Percentiles rank a stretch among this genome's conserved stretches.
Conservation (phyloP, 2,329 filamentous ascomycete species). For the Aspergillus cejpii region DNA sequence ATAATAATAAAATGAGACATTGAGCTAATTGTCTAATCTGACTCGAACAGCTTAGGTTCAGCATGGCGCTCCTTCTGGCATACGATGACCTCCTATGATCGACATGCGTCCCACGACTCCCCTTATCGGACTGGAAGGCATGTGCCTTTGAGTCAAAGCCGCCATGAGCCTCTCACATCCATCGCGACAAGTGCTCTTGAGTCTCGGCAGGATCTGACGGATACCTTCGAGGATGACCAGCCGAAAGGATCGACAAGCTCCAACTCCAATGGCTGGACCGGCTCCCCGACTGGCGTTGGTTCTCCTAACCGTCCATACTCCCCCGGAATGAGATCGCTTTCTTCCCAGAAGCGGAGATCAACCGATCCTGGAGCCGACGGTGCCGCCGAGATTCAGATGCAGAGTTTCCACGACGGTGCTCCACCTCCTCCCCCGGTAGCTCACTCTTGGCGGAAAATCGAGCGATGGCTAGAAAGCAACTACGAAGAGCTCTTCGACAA, state of each 20-base stretch:
- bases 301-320: constrained; percentile 71
- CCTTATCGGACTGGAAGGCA: constrained; percentile 87
- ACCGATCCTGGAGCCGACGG: constrained; percentile 62
- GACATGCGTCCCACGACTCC: constrained; percentile 86
- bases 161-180: constrained; percentile 75
- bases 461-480: constrained; percentile 87
- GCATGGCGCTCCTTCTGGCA: constrained; percentile 93
- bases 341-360: constrained; percentile 55
- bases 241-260: constrained; percentile 50
- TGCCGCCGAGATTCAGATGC: constrained; percentile 86
- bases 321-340: constrained; percentile 76
- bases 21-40: constrained; percentile 1
- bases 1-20: neutral
- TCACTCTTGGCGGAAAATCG: constrained; percentile 92
- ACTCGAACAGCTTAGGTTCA: constrained; percentile 52
- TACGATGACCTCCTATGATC: constrained; percentile 70
- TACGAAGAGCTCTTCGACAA: constrained; percentile 94
- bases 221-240: constrained; percentile 69
- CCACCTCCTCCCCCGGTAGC: constrained; percentile 80
- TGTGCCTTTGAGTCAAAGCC: constrained; percentile 75
- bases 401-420: constrained; percentile 84
- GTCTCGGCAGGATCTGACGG: constrained; percentile 75
- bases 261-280: constrained; percentile 56
- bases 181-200: constrained; percentile 80
- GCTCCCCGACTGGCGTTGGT: constrained; percentile 49